Evolutionary conservation across 352 stramenopile species (phyloP), one percentile per base, ranked within the genome.

Genomic region (Phytophthora fragariae): DNA sequence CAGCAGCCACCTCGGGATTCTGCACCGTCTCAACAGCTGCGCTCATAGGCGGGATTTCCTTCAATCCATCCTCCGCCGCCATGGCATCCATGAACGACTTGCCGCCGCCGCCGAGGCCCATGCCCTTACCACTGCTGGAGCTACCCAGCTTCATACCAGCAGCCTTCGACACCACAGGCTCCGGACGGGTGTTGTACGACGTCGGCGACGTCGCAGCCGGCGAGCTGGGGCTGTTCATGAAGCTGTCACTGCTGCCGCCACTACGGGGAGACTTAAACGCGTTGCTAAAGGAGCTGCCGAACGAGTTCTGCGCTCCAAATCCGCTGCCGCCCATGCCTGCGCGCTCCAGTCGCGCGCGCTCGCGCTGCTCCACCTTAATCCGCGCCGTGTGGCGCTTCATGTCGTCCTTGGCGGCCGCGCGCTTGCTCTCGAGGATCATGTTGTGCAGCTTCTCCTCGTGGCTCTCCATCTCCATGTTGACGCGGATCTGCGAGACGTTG

Each of bases 381-480:
- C 88, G 85, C 49, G 84, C 88, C 66, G 88, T 92, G 76, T 97
- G 90, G 75, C 90, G 89, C 81, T 94, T 95, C 83, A 95, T 95
- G 76, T 97, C 89, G 68, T 95, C 89, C 79, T 94, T 96, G 27
- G 92, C 92, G 3, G 91, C 89, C 2, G 91, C 90, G 52, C 89
- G 93, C 85, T 99, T 99, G 80, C 90, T 97, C 81, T 99, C 91
- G 69, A 99, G 91, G 68, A 99, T 98, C 91, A 99, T 99, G 57
- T 98, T 96, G 77, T 98, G 89, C 64, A 99, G 92, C 79, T 99
- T 99, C 86, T 99, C 98, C 83, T 99, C 98, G 82, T 99, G 98
- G 65, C 89, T 98, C 77, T 99, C 97, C 98, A 99, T 99, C 69
- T 99, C 92, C 83, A 99, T 93, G 85, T 99, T 99, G 19, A 97